These are phyloP conservation scores for Stephania cephalantha DNA, from an alignment of 164 flowering plant genomes.

Conservation along the genomic window DNA sequence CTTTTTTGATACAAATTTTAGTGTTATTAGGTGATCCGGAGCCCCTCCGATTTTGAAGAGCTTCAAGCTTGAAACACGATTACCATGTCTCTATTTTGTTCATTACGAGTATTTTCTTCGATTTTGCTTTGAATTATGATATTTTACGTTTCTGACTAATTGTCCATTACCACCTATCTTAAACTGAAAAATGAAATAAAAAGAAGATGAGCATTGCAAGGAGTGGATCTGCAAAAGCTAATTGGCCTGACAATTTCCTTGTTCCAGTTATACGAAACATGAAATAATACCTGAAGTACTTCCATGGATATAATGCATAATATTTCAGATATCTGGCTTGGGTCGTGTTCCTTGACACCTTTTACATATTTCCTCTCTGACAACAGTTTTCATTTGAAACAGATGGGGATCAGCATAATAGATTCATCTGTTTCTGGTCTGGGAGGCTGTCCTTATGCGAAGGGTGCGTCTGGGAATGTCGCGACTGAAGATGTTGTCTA, in stretches of 20 bases:
- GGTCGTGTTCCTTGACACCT: not conserved
- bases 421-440: conserved; percentile 91
- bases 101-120: no score
- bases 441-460: conserved; percentile 99
- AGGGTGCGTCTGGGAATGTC: conserved; percentile 98
- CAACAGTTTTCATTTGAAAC: conserved; percentile 14
- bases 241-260: not conserved
- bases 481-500: conserved; percentile 97
- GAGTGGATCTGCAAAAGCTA: not conserved
- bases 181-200: no score
- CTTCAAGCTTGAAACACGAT: no score
- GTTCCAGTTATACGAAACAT: not conserved
- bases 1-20: no score
- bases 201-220: no score
- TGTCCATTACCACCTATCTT: no score
- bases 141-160: no score
- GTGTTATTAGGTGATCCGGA: no score
- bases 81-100: no score
- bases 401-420: conserved; percentile 91
- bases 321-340: not conserved
- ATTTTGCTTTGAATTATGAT: no score
- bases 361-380: not conserved
- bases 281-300: not conserved
- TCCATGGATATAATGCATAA: not conserved
- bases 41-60: no score